Evolutionary conservation across 2,329 filamentous ascomycete species (phyloP).

Genomic region (Scedosporium boydii): DNA sequence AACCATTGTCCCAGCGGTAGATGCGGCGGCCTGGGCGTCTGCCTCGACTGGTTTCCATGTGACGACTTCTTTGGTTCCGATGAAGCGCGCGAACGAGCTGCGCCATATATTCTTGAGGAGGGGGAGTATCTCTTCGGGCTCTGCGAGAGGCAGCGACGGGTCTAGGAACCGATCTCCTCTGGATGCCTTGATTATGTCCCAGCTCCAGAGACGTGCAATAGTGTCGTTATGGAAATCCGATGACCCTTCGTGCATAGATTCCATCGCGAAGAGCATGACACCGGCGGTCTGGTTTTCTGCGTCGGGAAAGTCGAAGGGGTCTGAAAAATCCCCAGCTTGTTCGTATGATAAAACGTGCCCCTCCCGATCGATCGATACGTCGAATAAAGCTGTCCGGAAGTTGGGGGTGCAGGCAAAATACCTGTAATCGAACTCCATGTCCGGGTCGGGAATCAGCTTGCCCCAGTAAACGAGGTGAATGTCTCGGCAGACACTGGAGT

Average conservation of each 20-base stretch:
- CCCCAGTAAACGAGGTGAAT: not conserved
- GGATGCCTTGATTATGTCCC: constrained; percentile 29
- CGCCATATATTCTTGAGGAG: constrained; percentile 16
- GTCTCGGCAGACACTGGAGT: not conserved
- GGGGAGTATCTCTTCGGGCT: constrained; percentile 11
- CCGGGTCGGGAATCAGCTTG: not conserved
- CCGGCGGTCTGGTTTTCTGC: constrained; percentile 9
- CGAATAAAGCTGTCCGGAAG: constrained; percentile 23
- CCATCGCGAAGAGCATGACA: constrained; percentile 10
- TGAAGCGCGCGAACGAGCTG: constrained; percentile 11
- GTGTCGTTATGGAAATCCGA: constrained; percentile 39
- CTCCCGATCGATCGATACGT: constrained; percentile 17
- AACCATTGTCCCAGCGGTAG: constrained; percentile 10
- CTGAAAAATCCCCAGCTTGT: constrained; percentile 1
- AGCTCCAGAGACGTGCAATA: constrained; percentile 32
- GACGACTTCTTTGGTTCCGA: constrained; percentile 25
- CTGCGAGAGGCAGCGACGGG: constrained; percentile 12
- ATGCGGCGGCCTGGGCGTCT: not conserved
- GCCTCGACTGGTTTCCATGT: constrained; percentile 28
- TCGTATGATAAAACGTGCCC: constrained; percentile 18
- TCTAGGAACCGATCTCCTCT: constrained; percentile 25
- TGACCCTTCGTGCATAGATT: not conserved
- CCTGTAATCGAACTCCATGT: not conserved
- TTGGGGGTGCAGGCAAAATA: constrained; percentile 14
- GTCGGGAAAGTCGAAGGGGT: constrained; percentile 11